phyloP scores from a whole-genome alignment of 2,329 filamentous ascomycete genomes.

The Gaeumannomyces tritici region DNA sequence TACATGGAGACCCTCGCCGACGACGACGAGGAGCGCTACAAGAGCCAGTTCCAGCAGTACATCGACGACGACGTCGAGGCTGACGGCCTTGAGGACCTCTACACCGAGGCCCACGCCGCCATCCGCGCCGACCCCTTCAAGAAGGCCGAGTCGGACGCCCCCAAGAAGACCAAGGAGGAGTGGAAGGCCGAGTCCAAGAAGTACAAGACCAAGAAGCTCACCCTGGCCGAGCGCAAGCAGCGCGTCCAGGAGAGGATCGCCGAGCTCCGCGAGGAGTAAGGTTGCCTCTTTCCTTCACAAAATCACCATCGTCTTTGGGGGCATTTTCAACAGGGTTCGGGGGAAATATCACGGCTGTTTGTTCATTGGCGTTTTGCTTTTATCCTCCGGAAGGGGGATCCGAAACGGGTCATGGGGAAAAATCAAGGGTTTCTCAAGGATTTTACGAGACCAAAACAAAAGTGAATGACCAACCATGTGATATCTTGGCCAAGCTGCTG shows the following conservation, averaged over 20 bases:
- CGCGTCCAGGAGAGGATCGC: constrained; percentile 88
- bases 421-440: constrained; percentile 2
- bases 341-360: background rate
- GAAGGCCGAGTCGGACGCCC: constrained; percentile 64
- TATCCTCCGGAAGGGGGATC: background rate
- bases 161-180: constrained; percentile 96
- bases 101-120: constrained; percentile 86
- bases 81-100: constrained; percentile 93
- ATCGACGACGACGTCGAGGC: constrained; percentile 95
- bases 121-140: constrained; percentile 98
- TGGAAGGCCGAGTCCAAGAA: constrained; percentile 95
- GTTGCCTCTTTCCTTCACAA: constrained; percentile 8
- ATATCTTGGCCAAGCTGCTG: background rate
- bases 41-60: constrained; percentile 96
- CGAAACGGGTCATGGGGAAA: background rate
- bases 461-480: constrained; percentile 3
- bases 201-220: constrained; percentile 69
- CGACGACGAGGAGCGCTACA: constrained; percentile 99
- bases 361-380: constrained; percentile 5
- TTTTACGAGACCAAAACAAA: constrained; percentile 5
- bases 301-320: background rate
- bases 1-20: constrained; percentile 99
- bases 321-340: background rate
- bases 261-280: constrained; percentile 54
- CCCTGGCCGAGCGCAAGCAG: constrained; percentile 72